A percentile compares a stretch with the other conserved stretches of the same genome.
These are phyloP conservation scores for Coemansia sp. DNA, from an alignment of 192 early-diverging fungal genomes.

Conservation along the genomic window DNA sequence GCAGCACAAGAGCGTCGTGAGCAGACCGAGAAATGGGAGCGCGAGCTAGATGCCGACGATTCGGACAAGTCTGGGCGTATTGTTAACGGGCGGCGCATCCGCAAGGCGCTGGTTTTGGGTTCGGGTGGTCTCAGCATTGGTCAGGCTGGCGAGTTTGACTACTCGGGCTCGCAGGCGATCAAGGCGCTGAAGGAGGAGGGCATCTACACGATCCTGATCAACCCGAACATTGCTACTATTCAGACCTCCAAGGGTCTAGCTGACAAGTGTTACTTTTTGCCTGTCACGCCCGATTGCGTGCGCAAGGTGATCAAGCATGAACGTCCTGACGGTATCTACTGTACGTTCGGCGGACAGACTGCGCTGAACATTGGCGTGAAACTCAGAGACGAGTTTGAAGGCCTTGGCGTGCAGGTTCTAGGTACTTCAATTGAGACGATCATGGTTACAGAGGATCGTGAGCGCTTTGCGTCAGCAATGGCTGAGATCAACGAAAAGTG, in stretches of 20 bases:
- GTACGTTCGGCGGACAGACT: constrained; percentile 98
- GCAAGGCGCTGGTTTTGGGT: constrained; percentile 94
- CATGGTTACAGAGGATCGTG: constrained; percentile 96
- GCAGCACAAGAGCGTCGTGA: constrained; percentile 34
- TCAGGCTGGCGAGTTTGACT: constrained; percentile 99
- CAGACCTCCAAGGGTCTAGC: constrained; percentile 97
- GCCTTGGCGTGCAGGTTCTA: constrained; percentile 85
- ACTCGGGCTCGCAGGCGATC: constrained; percentile 96
- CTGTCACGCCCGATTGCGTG: constrained; percentile 91
- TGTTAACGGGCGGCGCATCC: constrained; percentile 64
- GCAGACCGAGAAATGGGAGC: constrained; percentile 46
- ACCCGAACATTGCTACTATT: constrained; percentile 99
- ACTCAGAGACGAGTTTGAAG: constrained; percentile 80
- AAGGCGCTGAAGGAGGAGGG: constrained; percentile 97
- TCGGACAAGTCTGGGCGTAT: constrained; percentile 52
- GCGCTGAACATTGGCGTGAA: constrained; percentile 96
- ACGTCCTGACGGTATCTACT: constrained; percentile 97
- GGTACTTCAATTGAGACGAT: constrained; percentile 95
- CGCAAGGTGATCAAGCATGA: constrained; percentile 94
- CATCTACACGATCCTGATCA: constrained; percentile 96
- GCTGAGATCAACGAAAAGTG: constrained; percentile 87
- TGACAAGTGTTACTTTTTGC: constrained; percentile 97
- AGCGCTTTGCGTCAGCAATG: constrained; percentile 86
- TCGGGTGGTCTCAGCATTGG: constrained; percentile 97
- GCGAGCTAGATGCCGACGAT: constrained; percentile 39